Percentiles rank a stretch among this genome's conserved stretches.
phyloP scores from a whole-genome alignment of 805 yeast species.

The Metschnikowia chrysomelidarum region DNA sequence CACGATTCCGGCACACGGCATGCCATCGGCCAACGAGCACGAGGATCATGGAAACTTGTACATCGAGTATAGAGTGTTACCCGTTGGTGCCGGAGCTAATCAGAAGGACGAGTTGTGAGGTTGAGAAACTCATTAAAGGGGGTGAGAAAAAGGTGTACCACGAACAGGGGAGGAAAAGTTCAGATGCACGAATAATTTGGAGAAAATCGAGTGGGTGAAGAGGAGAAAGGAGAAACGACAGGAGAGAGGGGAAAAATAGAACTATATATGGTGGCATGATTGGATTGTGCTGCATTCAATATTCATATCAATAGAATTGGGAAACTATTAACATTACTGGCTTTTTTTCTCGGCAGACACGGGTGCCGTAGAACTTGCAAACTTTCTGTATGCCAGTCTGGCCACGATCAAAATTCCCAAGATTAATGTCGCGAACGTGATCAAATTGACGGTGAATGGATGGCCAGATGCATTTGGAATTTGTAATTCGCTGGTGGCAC shows the following conservation, averaged over 20 bases:
- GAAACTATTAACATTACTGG: slow-evolving; percentile 3
- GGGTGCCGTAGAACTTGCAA: neutral
- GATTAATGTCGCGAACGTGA: slow-evolving; percentile 13
- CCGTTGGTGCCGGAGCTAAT: slow-evolving; percentile 7
- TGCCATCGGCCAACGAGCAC: slow-evolving; percentile 62
- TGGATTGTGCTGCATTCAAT: no score
- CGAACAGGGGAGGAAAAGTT: no score
- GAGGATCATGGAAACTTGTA: slow-evolving; percentile 35
- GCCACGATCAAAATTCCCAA: slow-evolving; percentile 13
- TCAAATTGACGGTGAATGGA: slow-evolving; percentile 4
- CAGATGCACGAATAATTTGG: neutral
- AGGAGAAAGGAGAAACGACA: neutral
- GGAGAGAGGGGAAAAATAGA: neutral
- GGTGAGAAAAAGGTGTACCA: no score
- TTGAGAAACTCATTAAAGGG: no score
- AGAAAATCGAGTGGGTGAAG: neutral
- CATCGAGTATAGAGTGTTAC: slow-evolving; percentile 20
- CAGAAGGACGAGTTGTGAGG: slow-evolving; percentile 19
- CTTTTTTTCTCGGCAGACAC: slow-evolving; percentile 7
- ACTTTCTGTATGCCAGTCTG: slow-evolving; percentile 1
- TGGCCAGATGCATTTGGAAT: slow-evolving; percentile 16
- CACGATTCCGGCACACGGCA: slow-evolving; percentile 69
- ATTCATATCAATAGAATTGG: no score
- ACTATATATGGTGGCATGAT: no score
- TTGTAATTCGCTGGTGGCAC: slow-evolving; percentile 7